Base-by-base conservation (phyloP, 78 protist genomes). In the Cavenderia fasciculata region DNA sequence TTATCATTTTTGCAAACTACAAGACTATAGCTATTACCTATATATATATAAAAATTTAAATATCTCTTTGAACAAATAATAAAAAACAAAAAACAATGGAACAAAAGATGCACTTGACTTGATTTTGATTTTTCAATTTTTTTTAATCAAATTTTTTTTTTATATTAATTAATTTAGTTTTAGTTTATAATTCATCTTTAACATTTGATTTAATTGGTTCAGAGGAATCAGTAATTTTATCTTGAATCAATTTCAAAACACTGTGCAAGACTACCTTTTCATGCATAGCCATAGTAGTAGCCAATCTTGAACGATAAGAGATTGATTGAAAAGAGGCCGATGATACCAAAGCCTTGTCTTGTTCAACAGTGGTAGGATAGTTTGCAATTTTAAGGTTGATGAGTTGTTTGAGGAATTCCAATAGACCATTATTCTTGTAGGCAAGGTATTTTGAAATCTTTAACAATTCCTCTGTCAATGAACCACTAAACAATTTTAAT, bases 401-500 rank as follows among this genome's bases (percentile, higher is more conserved):
- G 18, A 82, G 56, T 31, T 43, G 18, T 23, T 49, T 65, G 34
- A 82, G 31, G 33, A 57, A 82, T n/a, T 25, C 61, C 4, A 82
- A 16, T 12, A 82, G 11, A 12, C 77, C 40, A n/a, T 29, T 25
- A n/a, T 65, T 62, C 40, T 82, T 68, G 25, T 82, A 82, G 4
- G 72, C 1, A 23, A 82, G 40, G 34, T 82, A 82, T 46, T 82
- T 82, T 34, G 78, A 69, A 29, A 82, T 44, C 63, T 68, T 82
- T 57, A 82, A 31, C 40, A 82, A 57, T 12, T 82, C 90, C 38
- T 82, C 90, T 7, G 90, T 82, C 31, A 82, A 31, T 44, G 90
- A 82, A 44, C 56, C 90, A 34, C 38, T 68, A 29, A 61, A 82
- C 4, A 82, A 41, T 23, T 68, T 82, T 40, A 82, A 46, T 46